phyloP scores from a whole-genome alignment of 139 green algal species.

The Volvox reticuliferus region DNA sequence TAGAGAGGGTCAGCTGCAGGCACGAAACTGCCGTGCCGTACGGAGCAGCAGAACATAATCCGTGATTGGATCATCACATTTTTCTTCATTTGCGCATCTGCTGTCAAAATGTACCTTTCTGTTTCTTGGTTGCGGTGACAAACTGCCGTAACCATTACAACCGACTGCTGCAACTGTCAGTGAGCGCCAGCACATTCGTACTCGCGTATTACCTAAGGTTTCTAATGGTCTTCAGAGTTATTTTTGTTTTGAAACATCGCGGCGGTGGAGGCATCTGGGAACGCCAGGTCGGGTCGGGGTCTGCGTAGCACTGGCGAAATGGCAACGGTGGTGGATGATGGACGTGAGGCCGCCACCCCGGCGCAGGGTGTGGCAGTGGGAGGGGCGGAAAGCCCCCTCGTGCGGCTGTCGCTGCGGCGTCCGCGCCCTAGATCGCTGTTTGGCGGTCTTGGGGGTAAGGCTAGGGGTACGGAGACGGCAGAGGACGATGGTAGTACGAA shows the following conservation, averaged over 20 bases:
- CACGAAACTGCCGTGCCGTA: slow-evolving; percentile 39
- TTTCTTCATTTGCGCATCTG: no score
- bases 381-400: not conserved
- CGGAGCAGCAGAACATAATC: no score
- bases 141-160: no score
- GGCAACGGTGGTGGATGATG: not conserved
- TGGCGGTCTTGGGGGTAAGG: not conserved
- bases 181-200: no score
- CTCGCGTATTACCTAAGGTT: no score
- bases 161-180: no score
- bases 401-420: slow-evolving; percentile 6
- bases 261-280: not conserved
- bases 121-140: no score
- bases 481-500: not conserved
- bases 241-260: not conserved
- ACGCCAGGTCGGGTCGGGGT: not conserved
- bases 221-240: no score
- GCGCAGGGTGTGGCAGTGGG: not conserved
- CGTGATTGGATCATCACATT: no score
- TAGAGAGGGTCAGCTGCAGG: slow-evolving; percentile 95
- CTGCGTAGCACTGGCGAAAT: not conserved
- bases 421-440: slow-evolving; percentile 29
- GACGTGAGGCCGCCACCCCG: not conserved
- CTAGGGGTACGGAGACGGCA: not conserved
- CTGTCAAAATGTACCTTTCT: no score